phyloP scores from a whole-genome alignment of 2,329 filamentous ascomycete species.

The Lasiodiplodia theobromae region DNA sequence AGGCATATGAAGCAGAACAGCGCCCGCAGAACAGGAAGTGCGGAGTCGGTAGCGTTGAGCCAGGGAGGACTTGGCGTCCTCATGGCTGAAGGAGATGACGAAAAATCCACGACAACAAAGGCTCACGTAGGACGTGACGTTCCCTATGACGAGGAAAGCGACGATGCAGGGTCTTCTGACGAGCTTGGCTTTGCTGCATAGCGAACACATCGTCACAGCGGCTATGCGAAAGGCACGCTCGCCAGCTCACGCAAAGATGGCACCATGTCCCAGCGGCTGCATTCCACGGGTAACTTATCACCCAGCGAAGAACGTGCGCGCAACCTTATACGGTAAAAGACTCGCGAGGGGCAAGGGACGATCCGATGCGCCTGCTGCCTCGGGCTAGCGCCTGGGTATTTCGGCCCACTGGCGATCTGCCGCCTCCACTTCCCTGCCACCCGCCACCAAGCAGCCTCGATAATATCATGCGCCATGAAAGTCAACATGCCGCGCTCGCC shows the following conservation, averaged over 20 bases:
- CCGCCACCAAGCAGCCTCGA: background rate
- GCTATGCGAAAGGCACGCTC: background rate
- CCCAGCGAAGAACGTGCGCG: conserved; percentile 5
- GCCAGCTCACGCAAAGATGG: conserved; percentile 12
- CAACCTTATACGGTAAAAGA: conserved; percentile 14
- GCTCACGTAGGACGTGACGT: background rate
- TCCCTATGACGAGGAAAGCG: background rate
- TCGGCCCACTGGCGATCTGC: conserved; percentile 17
- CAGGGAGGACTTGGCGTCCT: conserved; percentile 4
- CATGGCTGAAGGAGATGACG: background rate
- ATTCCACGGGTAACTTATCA: conserved; percentile 10
- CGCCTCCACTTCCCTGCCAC: conserved; percentile 5
- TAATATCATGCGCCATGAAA: background rate
- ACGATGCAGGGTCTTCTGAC: background rate
- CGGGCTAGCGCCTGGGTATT: conserved; percentile 7
- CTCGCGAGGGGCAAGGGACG: conserved; percentile 4
- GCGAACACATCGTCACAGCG: background rate
- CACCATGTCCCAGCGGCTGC: background rate
- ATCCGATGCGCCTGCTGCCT: conserved; percentile 24
- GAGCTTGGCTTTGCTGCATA: background rate
- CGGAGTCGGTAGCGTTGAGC: background rate
- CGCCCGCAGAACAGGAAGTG: background rate
- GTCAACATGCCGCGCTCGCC: background rate
- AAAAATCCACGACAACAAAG: conserved; percentile 6
- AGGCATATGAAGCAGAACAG: background rate